These are phyloP conservation scores for Cyanidioschyzon merolae DNA, from an alignment of 23 red algal species.

Conservation along the genomic window DNA sequence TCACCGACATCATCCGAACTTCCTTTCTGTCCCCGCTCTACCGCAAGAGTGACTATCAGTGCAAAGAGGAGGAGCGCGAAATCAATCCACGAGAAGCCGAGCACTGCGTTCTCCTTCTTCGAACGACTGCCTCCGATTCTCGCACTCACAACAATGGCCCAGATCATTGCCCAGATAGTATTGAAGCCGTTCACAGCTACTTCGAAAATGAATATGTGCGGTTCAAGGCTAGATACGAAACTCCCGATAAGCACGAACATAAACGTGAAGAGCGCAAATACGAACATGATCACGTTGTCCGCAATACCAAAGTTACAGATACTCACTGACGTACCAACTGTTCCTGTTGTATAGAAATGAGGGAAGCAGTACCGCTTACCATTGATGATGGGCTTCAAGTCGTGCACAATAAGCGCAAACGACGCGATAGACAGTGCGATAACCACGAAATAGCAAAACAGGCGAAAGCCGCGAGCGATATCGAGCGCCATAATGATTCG, in stretches of 20 bases:
- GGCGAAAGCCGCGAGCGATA: conserved; percentile 1
- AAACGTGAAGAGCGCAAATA: conserved; percentile 10
- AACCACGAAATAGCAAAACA: conserved; percentile 7
- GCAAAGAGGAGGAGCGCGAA: background rate
- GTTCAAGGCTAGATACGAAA: background rate
- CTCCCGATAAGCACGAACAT: background rate
- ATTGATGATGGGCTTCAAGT: background rate
- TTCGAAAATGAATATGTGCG: background rate
- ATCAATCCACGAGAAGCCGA: conserved; percentile 3
- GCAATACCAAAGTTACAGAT: conserved; percentile 17
- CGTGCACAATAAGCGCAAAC: conserved; percentile 18
- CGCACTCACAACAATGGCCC: conserved; percentile 10
- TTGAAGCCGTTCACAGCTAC: conserved; percentile 7
- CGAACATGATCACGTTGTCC: conserved; percentile 8
- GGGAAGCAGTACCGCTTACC: background rate
- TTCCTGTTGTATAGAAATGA: background rate
- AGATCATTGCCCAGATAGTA: conserved; percentile 15
- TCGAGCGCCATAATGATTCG: background rate
- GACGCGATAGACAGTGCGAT: conserved; percentile 11
- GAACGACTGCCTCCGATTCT: background rate
- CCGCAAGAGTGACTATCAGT: background rate
- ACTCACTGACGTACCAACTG: background rate
- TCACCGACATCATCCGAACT: background rate
- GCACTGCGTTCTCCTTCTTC: conserved; percentile 6
- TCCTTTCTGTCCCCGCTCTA: conserved; percentile 9